Evolutionary conservation across 2,329 filamentous ascomycete species (phyloP).

Genomic region (Xylariaceae sp.): DNA sequence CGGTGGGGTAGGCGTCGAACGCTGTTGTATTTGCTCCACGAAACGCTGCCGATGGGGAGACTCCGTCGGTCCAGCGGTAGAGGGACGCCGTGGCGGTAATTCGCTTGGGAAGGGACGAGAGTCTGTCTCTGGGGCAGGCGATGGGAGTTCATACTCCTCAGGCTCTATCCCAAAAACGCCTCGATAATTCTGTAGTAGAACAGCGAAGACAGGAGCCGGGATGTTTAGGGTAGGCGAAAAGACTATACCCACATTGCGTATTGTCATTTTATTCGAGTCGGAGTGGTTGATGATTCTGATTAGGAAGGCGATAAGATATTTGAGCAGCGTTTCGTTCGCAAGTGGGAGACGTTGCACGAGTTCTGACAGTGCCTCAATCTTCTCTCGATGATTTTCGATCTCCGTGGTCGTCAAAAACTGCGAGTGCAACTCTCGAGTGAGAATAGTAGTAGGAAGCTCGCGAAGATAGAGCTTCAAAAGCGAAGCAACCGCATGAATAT

Average conservation of each 20-base stretch:
- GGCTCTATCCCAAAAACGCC: constrained; percentile 73
- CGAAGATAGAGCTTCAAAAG: constrained; percentile 90
- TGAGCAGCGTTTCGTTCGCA: constrained; percentile 74
- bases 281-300: constrained; percentile 89
- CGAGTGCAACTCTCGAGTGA: constrained; percentile 84
- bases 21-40: constrained; percentile 37
- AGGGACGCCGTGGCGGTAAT: constrained; percentile 40
- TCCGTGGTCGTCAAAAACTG: constrained; percentile 85
- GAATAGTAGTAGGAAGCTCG: constrained; percentile 83
- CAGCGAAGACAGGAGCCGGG: constrained; percentile 85
- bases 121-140: constrained; percentile 38
- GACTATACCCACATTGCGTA: constrained; percentile 94
- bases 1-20: constrained; percentile 48
- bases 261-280: constrained; percentile 94
- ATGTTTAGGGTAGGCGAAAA: constrained; percentile 98
- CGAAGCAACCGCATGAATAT: constrained; percentile 93
- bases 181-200: constrained; percentile 87
- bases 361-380: constrained; percentile 67
- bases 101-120: constrained; percentile 25
- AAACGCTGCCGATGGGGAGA: constrained; percentile 49
- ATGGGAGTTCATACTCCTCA: constrained; percentile 56
- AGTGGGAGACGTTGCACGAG: constrained; percentile 75
- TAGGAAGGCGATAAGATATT: constrained; percentile 80
- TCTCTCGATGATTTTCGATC: constrained; percentile 66
- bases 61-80: constrained; percentile 44